phyloP scores from a whole-genome alignment of 768 basidiomycete genomes.

The Boletus sp. region DNA sequence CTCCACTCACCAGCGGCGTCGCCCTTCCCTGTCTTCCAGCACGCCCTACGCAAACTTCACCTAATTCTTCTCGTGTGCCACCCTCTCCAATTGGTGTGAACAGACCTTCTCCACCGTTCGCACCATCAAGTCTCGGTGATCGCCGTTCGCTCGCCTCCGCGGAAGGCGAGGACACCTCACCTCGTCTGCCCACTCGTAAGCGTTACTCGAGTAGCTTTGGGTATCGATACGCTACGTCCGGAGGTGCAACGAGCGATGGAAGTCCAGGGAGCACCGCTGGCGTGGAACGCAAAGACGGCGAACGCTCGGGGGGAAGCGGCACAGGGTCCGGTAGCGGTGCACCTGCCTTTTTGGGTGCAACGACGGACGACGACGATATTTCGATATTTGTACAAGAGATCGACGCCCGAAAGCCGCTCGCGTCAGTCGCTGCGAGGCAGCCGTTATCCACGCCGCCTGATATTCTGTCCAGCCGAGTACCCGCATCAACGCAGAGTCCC shows the following conservation, averaged over 20 bases:
- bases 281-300: conserved; percentile 22
- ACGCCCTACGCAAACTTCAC: conserved; percentile 37
- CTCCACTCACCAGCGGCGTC: conserved; percentile 39
- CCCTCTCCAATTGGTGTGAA: conserved; percentile 39
- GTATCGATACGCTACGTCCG: conserved; percentile 56
- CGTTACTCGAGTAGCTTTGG: conserved; percentile 80
- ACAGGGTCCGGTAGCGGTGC: conserved; percentile 13
- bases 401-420: conserved; percentile 64
- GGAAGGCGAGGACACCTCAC: conserved; percentile 35
- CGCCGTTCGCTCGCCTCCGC: conserved; percentile 38
- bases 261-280: conserved; percentile 21
- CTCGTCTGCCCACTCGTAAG: conserved; percentile 41
- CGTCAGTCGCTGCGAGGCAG: conserved; percentile 18
- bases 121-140: conserved; percentile 43
- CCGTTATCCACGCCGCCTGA: conserved; percentile 3
- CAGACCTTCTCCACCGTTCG: conserved; percentile 40
- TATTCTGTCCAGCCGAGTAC: neutral
- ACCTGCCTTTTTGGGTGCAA: conserved; percentile 45
- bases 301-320: conserved; percentile 21
- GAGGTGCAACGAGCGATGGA: conserved; percentile 41
- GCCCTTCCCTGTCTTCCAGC: conserved; percentile 34
- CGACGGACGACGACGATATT: conserved; percentile 73
- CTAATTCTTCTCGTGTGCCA: conserved; percentile 42
- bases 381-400: conserved; percentile 78
- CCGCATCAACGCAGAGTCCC: conserved; percentile 5